Percentiles rank a stretch among this genome's conserved stretches.
Conservation (phyloP, 148 eudicot species). For the Pouteria glomerata region DNA sequence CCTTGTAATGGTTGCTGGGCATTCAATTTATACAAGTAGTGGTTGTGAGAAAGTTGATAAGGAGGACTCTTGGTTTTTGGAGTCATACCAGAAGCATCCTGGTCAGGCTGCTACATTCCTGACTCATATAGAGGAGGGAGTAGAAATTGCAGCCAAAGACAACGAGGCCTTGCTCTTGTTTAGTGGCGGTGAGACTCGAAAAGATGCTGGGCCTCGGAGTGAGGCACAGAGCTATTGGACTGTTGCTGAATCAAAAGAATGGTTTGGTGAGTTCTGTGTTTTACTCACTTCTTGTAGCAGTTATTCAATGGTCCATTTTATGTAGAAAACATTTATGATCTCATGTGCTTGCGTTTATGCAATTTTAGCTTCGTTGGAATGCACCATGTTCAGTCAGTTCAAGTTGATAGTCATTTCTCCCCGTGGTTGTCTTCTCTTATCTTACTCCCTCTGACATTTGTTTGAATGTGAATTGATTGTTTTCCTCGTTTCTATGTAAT, state of each 20-base stretch:
- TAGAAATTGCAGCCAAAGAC: constrained; percentile 63
- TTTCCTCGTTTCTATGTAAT: no score
- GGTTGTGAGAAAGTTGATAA: constrained; percentile 74
- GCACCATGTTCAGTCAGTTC: no score
- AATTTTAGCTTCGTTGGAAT: no score
- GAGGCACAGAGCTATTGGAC: constrained; percentile 99
- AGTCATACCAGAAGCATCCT: constrained; percentile 84
- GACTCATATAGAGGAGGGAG: constrained; percentile 72
- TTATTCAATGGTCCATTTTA: neutral
- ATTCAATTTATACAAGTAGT: constrained; percentile 92
- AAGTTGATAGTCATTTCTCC: no score
- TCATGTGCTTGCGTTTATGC: neutral
- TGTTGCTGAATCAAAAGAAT: constrained; percentile 85
- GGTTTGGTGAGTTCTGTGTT: constrained; percentile 75
- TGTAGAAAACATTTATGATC: neutral
- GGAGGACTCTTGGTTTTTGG: constrained; percentile 91
- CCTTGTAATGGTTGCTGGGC: constrained; percentile 99
- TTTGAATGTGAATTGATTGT: no score
- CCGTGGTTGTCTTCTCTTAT: no score
- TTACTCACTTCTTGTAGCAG: constrained; percentile 1
- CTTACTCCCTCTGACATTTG: no score
- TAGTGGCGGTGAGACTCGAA: constrained; percentile 97
- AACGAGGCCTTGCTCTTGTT: constrained; percentile 71
- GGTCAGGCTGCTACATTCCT: constrained; percentile 95
- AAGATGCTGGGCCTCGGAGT: constrained; percentile 94